Evolutionary conservation across 2,329 filamentous ascomycete genomes (phyloP).

Genomic region (Juglanconis oblonga): DNA sequence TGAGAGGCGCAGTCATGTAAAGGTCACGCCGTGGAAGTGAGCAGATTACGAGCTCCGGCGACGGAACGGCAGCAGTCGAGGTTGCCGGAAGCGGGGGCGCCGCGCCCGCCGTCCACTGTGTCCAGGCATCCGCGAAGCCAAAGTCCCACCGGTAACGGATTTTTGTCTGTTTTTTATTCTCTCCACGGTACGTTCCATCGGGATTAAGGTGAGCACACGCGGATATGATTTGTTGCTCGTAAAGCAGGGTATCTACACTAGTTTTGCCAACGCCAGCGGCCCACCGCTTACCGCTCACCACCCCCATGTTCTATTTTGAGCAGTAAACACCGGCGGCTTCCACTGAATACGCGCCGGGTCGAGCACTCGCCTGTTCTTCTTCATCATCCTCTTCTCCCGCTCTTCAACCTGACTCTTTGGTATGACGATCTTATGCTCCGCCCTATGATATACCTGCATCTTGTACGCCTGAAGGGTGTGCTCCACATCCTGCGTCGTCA

Average conservation of each 20-base stretch:
- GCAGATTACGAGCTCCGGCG: not conserved
- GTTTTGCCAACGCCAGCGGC: not conserved
- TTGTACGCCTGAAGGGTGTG: slow-evolving; percentile 91
- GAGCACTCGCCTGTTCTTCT: slow-evolving; percentile 71
- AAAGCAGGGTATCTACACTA: slow-evolving; percentile 14
- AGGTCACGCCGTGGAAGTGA: not conserved
- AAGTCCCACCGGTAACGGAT: too few relatives aligned
- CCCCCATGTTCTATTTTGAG: slow-evolving; percentile 88
- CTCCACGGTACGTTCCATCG: too few relatives aligned
- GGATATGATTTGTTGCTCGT: slow-evolving; percentile 3
- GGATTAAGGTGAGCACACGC: too few relatives aligned
- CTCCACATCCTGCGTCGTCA: slow-evolving; percentile 97
- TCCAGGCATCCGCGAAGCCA: too few relatives aligned
- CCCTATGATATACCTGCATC: slow-evolving; percentile 94
- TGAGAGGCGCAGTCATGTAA: not conserved
- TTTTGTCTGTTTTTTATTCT: not conserved
- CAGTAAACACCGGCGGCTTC: slow-evolving; percentile 95
- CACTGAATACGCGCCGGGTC: slow-evolving; percentile 79
- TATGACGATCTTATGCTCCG: slow-evolving; percentile 92
- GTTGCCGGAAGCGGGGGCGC: not conserved
- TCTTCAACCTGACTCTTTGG: slow-evolving; percentile 79
- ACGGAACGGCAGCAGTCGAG: not conserved
- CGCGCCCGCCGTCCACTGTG: too few relatives aligned
- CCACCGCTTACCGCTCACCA: slow-evolving; percentile 63
- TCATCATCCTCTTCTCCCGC: slow-evolving; percentile 79